Conservation (phyloP, 208 protist species). For the Phytomonas francai region DNA sequence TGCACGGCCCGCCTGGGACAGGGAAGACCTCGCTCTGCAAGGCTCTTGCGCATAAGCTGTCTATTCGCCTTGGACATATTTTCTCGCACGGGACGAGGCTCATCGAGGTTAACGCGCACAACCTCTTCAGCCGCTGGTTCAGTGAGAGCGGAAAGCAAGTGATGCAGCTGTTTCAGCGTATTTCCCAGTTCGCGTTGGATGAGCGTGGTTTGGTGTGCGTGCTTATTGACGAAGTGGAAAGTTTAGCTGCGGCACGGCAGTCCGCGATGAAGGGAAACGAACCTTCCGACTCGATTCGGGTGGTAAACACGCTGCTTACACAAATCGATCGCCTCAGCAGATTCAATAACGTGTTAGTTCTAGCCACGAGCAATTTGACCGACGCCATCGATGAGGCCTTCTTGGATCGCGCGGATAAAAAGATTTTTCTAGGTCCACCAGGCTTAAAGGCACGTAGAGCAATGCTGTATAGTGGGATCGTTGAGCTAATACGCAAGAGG, state of each 20-base stretch:
- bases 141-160: conserved; percentile 97
- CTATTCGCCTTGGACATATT: conserved; percentile 37
- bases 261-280: conserved; percentile 87
- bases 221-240: conserved; percentile 96
- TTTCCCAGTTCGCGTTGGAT: conserved; percentile 53
- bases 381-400: conserved; percentile 93
- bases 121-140: conserved; percentile 95
- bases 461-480: conserved; percentile 70
- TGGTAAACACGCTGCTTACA: conserved; percentile 95
- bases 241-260: conserved; percentile 85
- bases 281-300: conserved; percentile 92
- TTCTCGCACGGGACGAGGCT: conserved; percentile 46
- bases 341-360: conserved; percentile 86
- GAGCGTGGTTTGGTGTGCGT: conserved; percentile 66
- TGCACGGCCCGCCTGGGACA: conserved; percentile 92
- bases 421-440: conserved; percentile 89
- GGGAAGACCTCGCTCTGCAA: conserved; percentile 92
- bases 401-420: conserved; percentile 94
- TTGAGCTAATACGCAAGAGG: conserved; percentile 62
- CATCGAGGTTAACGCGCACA: conserved; percentile 95
- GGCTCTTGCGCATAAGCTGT: conserved; percentile 77
- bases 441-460: conserved; percentile 49
- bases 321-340: conserved; percentile 92
- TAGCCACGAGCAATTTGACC: conserved; percentile 95
- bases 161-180: conserved; percentile 87